Evolutionary conservation across 305 asterid genomes (phyloP).

Genomic region (Coffea humblotiana): DNA sequence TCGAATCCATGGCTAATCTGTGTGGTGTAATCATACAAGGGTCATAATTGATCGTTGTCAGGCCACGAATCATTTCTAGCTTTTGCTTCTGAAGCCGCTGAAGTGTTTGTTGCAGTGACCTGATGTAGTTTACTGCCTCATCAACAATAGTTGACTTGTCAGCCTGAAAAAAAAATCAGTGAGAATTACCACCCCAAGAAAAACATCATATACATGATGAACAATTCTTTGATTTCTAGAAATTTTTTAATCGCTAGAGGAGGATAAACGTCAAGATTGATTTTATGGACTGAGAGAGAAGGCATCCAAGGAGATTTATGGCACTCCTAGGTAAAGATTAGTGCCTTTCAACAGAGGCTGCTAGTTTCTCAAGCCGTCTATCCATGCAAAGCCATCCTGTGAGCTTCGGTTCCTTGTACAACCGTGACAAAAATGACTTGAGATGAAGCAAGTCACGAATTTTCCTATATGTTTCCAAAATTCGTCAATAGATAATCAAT

Average conservation of each 20-base stretch:
- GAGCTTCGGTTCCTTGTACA: neutral
- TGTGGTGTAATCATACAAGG: conserved; percentile 17
- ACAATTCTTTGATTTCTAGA: no score
- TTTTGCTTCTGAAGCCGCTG: conserved; percentile 33
- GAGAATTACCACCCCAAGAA: neutral
- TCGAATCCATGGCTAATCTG: conserved; percentile 16
- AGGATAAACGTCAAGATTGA: neutral
- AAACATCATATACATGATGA: neutral
- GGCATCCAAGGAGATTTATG: neutral
- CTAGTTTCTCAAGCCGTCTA: neutral
- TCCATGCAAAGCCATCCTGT: neutral
- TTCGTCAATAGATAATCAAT: neutral
- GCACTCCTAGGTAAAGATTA: neutral
- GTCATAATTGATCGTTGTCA: conserved; percentile 2
- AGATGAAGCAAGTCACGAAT: neutral
- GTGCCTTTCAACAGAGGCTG: neutral
- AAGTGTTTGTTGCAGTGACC: conserved; percentile 23
- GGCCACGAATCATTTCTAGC: conserved; percentile 27
- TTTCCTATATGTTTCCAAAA: neutral
- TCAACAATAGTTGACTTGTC: conserved; percentile 45
- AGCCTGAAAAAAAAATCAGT: conserved; percentile 14
- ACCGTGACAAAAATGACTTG: neutral
- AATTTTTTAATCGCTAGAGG: neutral
- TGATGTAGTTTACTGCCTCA: conserved; percentile 39
- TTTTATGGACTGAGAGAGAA: neutral